Evolutionary conservation across 2,329 filamentous ascomycete species (phyloP), one percentile per base, ranked within the genome.

Genomic region (Aspergillus felis): DNA sequence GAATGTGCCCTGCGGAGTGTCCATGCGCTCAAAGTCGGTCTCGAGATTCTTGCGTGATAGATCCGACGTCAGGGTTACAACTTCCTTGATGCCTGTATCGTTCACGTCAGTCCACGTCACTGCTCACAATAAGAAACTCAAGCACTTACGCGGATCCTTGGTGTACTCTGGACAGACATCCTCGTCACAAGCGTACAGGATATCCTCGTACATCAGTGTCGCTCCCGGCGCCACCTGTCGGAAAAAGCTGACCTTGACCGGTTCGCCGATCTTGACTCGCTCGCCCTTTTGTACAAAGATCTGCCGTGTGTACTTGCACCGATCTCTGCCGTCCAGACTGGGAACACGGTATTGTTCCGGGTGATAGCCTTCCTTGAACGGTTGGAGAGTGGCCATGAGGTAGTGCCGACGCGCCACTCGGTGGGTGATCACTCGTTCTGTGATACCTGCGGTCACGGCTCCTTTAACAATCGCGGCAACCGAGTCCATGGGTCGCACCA

Each of bases 281-380:
- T 99, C 94, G 17, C 94, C 94, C 80, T 97, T 97, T 71, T 97
- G 94, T 63, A 99, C 93, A 68, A 97, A 99, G 56, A 99, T 97
- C 73, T 99, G 94, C 54, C 94, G 83, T 1, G 94, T 97, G 74
- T 97, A 97, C 79, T 97, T 97, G 88, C 94, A 99, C 60, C 94
- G 86, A 71, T 99, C 94, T 76, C 97, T 96, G 70, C 94, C 94
- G 68, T 99, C 94, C 56, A 99, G 84, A 61, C 91, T 96, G 20
- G 94, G 94, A 25, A 97, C 94, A 72, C 94, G 92, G 80, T 97
- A 99, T 53, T 95, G 92, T 76, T 99, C 94, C 10, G 94, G 94
- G 74, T 99, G 94, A 75, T 97, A 95, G 20, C 94, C 94, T 75
- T 97, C 94, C 78, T 97, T 97, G 83, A 99, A 99, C 1, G 94